These are phyloP conservation scores for Penicillium soppii DNA, from an alignment of 495 filamentous ascomycete genomes.

Conservation along the genomic window DNA sequence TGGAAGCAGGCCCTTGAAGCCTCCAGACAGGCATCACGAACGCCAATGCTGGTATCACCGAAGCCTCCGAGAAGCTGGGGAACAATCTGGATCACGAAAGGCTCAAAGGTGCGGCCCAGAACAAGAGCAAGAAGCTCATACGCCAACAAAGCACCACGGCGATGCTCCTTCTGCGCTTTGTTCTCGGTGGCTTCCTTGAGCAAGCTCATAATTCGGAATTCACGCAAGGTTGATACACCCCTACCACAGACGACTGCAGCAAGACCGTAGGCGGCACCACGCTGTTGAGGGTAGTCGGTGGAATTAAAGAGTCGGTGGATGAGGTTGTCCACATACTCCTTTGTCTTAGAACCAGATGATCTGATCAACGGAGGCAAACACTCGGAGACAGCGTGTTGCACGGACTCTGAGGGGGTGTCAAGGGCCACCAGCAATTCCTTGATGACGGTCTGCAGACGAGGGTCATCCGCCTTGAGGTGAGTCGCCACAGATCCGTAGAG, in stretches of 20 bases:
- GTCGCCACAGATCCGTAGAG: constrained; percentile 91
- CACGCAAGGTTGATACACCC: constrained; percentile 77
- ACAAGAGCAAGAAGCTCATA: constrained; percentile 87
- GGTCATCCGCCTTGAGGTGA: constrained; percentile 80
- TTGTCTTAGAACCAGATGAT: constrained; percentile 69
- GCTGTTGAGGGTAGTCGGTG: constrained; percentile 85
- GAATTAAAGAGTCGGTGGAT: constrained; percentile 75
- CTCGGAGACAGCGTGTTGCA: constrained; percentile 92
- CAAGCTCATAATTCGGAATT: constrained; percentile 80
- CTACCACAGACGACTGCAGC: constrained; percentile 85
- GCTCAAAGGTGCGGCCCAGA: constrained; percentile 86
- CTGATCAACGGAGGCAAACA: constrained; percentile 88
- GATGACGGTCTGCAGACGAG: constrained; percentile 80
- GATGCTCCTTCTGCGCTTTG: constrained; percentile 84
- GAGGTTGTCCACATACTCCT: constrained; percentile 76
- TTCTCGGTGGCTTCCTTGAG: constrained; percentile 80
- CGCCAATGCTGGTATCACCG: constrained; percentile 82
- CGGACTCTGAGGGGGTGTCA: constrained; percentile 92
- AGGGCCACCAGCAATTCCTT: constrained; percentile 80
- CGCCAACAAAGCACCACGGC: constrained; percentile 85
- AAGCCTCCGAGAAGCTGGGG: constrained; percentile 87
- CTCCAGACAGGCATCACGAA: constrained; percentile 88
- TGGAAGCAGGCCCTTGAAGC: constrained; percentile 94
- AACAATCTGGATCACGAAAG: constrained; percentile 93
- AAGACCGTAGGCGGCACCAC: constrained; percentile 92